Conservation (phyloP, 805 yeast genomes). For the Wickerhamiella sergipiensis region DNA sequence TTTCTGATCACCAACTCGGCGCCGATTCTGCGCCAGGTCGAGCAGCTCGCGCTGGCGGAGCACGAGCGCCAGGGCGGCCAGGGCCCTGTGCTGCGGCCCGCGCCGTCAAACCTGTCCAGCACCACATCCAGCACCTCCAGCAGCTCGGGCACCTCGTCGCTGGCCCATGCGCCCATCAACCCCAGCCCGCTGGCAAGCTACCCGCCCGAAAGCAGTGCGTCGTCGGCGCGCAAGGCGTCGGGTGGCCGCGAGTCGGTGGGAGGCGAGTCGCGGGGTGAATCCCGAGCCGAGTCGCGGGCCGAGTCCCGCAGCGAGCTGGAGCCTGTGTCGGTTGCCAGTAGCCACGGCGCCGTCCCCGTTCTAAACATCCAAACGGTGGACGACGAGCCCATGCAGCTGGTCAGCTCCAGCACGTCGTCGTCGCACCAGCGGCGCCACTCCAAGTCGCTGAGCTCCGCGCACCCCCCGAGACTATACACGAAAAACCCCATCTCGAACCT, state of each 20-base stretch:
- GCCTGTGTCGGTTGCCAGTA: background rate
- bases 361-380: background rate
- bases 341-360: background rate
- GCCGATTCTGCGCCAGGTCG: constrained; percentile 46
- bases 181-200: background rate
- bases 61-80: constrained; percentile 14
- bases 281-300: no score
- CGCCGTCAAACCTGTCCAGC: background rate
- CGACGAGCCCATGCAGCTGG: constrained; percentile 1
- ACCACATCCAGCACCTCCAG: background rate
- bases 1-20: constrained; percentile 79
- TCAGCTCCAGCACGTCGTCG: background rate
- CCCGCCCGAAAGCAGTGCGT: background rate
- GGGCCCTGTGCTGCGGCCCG: background rate
- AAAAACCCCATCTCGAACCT: constrained; percentile 2
- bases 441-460: constrained; percentile 8
- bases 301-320: no score
- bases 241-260: background rate
- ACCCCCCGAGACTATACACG: constrained; percentile 3
- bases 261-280: no score
- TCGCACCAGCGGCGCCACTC: constrained; percentile 6
- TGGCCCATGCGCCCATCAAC: background rate
- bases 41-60: constrained; percentile 21
- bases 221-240: background rate
- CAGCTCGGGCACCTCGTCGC: background rate